Conservation (phyloP, 2,329 filamentous ascomycete genomes). For the Epichloe scottii region DNA sequence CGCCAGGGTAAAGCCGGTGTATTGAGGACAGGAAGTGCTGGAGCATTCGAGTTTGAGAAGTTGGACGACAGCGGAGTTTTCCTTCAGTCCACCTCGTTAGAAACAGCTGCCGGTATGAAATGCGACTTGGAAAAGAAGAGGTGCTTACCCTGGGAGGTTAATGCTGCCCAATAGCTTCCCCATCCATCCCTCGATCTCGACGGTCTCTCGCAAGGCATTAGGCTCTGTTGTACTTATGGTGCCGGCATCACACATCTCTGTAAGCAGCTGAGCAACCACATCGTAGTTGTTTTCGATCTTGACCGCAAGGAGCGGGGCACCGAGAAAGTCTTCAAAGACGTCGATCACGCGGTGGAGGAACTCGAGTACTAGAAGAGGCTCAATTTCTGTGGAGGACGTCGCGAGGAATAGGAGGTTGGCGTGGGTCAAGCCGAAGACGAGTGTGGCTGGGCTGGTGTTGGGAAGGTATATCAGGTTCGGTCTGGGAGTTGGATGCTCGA, state of each 20-base stretch:
- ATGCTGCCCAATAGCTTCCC: conserved; percentile 83
- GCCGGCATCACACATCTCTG: conserved; percentile 93
- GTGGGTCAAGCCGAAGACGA: conserved; percentile 80
- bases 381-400: conserved; percentile 73
- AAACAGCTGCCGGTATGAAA: not conserved
- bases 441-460: conserved; percentile 69
- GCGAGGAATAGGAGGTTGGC: conserved; percentile 77
- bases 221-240: conserved; percentile 83
- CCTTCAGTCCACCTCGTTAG: conserved; percentile 15
- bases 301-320: conserved; percentile 68
- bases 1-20: conserved; percentile 68
- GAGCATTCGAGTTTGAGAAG: conserved; percentile 25
- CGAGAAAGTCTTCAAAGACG: conserved; percentile 86
- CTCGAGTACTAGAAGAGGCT: conserved; percentile 81
- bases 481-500: conserved; percentile 66
- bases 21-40: conserved; percentile 31
- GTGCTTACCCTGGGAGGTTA: conserved; percentile 57
- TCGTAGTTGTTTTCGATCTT: conserved; percentile 89
- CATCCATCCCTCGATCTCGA: conserved; percentile 84
- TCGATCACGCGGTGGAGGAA: conserved; percentile 91
- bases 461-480: conserved; percentile 80
- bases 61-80: conserved; percentile 27
- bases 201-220: conserved; percentile 80
- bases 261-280: conserved; percentile 82
- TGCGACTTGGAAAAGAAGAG: not conserved